These are phyloP conservation scores for Xylaria bambusicola DNA, from an alignment of 495 filamentous ascomycete species.

Conservation along the genomic window DNA sequence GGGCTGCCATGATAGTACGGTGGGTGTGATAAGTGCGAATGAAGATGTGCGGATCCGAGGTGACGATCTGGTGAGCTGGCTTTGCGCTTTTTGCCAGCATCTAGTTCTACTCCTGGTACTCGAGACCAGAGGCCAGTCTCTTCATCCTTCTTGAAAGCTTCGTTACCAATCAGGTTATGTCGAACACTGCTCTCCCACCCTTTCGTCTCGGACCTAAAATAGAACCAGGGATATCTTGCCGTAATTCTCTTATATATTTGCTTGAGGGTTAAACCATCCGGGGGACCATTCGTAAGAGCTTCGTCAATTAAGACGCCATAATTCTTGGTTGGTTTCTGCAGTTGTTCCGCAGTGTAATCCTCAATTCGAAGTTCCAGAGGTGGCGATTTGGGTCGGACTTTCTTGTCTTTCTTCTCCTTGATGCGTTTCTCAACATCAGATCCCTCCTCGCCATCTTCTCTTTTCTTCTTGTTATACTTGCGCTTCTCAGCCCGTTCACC, in stretches of 20 bases:
- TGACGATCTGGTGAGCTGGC: constrained; percentile 47
- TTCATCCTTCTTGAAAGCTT: constrained; percentile 84
- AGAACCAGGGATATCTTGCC: constrained; percentile 86
- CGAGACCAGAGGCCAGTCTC: constrained; percentile 51
- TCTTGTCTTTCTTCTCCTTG: constrained; percentile 61
- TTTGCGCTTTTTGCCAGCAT: constrained; percentile 55
- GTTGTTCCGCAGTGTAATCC: constrained; percentile 80
- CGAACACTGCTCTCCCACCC: constrained; percentile 98
- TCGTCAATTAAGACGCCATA: constrained; percentile 93
- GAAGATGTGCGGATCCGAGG: constrained; percentile 29
- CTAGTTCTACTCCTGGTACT: constrained; percentile 52
- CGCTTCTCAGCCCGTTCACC: constrained; percentile 66
- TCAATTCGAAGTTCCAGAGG: constrained; percentile 62
- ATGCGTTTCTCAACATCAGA: constrained; percentile 49
- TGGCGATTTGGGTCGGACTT: constrained; percentile 59
- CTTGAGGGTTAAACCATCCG: constrained; percentile 76
- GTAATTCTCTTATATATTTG: constrained; percentile 92
- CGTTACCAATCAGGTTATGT: constrained; percentile 89
- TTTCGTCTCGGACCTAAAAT: constrained; percentile 74
- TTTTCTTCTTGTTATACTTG: constrained; percentile 78
- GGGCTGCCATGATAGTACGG: constrained; percentile 34
- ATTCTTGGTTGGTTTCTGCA: constrained; percentile 80
- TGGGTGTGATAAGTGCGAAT: constrained; percentile 30
- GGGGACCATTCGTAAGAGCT: constrained; percentile 71
- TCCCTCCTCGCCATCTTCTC: constrained; percentile 50